A percentile compares a stretch with the other conserved stretches of the same genome.
Evolutionary conservation across 306 rosid genomes (phyloP).

Genomic region (Ochetophila trinervis): DNA sequence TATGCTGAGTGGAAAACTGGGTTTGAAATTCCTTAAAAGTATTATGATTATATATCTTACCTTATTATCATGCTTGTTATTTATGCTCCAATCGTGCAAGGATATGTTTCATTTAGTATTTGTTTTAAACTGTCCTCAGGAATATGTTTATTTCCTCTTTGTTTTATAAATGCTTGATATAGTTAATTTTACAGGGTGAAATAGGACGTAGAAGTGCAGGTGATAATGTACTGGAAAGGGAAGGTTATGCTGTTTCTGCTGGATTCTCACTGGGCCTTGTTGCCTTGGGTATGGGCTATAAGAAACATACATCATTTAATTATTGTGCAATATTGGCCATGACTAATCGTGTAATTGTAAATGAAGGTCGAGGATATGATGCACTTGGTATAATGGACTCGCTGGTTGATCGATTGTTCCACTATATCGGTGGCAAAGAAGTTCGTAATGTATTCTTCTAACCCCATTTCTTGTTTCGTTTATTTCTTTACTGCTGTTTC

Average conservation of each 20-base stretch:
- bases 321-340: constrained; percentile 24
- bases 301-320: constrained; percentile 12
- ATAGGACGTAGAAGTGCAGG: constrained; percentile 95
- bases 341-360: constrained; percentile 34
- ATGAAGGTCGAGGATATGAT: constrained; percentile 90
- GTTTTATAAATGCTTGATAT: constrained; percentile 14
- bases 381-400: constrained; percentile 78
- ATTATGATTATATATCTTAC: background rate
- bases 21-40: background rate
- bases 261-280: constrained; percentile 96
- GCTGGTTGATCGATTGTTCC: constrained; percentile 72
- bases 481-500: constrained; percentile 4
- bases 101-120: background rate
- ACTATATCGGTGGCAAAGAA: constrained; percentile 79
- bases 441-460: constrained; percentile 53
- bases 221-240: constrained; percentile 96
- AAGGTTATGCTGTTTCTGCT: constrained; percentile 97
- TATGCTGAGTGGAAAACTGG: background rate
- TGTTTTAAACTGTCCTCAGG: background rate
- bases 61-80: background rate
- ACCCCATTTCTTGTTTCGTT: background rate
- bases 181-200: constrained; percentile 58
- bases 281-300: constrained; percentile 65
- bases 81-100: background rate
- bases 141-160: background rate